Base-by-base conservation (phyloP, 2,329 filamentous ascomycete species). In the Chaetomium sp. region DNA sequence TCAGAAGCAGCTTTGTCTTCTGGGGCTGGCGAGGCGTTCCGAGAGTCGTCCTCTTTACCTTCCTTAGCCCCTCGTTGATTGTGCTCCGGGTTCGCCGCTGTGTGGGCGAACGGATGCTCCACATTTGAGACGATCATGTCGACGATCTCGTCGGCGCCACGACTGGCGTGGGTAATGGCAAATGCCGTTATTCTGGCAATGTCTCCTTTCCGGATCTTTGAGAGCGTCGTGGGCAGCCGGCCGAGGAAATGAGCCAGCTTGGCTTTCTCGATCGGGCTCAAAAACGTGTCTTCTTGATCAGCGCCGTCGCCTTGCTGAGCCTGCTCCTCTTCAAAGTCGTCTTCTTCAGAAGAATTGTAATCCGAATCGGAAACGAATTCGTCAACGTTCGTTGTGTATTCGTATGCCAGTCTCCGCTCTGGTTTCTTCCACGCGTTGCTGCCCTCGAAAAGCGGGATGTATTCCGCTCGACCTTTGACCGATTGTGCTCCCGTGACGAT, bases 121-220 rank as follows among this genome's bases (percentile, higher is more conserved):
- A 97, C 78, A 65, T 99, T 97, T 1, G 84, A 79, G 0, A 95
- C 81, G 40, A 97, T 85, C 72, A 95, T 82, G 49, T 92, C 82
- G n/a, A 95, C 91, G 38, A 96, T 86, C 72, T 97, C 94, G 61
- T 95, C 88, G 10, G 89, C 88, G 12, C 91, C 94, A 19, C 84
- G 80, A 41, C 87, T 89, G 1, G 91, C 88, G 68, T 97, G 90
- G 2, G 86, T 86, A 54, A 97, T 90, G 10, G 91, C 91, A 71
- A 97, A 96, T 3, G 87, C 81, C 1, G 91, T 92, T 2, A 96
- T 79, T 5, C 91, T 81, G 1, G 90, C 91, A 46, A 97, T 82
- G 66, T 97, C 90, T 2, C 90, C 91, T 66, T 89, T 89, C 34
- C 89, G 81, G 33, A 96, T 76, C 62, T 81, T 87, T 2, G 85